phyloP scores from a whole-genome alignment of 495 filamentous ascomycete species.

The Tuber brumale region DNA sequence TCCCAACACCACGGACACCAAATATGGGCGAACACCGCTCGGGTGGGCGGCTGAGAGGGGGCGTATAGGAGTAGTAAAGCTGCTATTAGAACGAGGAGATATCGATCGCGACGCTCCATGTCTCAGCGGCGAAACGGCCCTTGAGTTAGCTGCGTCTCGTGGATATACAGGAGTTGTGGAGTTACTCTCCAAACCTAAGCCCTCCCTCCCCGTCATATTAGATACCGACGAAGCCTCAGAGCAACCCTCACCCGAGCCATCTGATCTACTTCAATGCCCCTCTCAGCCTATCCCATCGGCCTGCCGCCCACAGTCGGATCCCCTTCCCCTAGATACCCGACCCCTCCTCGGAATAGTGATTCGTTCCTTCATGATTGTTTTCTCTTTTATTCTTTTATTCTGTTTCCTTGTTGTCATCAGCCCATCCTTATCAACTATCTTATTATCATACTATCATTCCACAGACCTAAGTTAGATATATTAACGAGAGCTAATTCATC shows the following conservation, averaged over 20 bases:
- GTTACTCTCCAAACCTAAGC: not conserved
- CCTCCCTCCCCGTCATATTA: not conserved
- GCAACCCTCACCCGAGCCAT: not conserved
- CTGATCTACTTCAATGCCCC: not conserved
- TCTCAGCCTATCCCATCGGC: not conserved
- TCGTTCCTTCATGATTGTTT: not conserved
- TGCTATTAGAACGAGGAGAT: conserved; percentile 4
- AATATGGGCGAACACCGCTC: not conserved
- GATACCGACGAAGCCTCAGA: not conserved
- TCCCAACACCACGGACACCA: not conserved
- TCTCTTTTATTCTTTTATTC: not conserved
- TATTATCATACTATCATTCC: not conserved
- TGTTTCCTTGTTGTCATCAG: not conserved
- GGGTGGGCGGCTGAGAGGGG: conserved; percentile 18
- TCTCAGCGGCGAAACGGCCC: not conserved
- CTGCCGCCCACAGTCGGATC: not conserved
- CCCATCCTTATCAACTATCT: not conserved
- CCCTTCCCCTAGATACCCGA: not conserved
- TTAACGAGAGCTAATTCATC: too few relatives aligned
- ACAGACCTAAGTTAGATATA: too few relatives aligned
- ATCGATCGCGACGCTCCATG: not conserved
- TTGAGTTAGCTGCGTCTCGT: not conserved
- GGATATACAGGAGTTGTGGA: not conserved
- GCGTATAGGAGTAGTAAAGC: conserved; percentile 41
- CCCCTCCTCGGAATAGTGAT: not conserved